A percentile compares a stretch with the other conserved stretches of the same genome.
Conservation (phyloP, 164 flowering plant species). For the Amborella trichopoda region DNA sequence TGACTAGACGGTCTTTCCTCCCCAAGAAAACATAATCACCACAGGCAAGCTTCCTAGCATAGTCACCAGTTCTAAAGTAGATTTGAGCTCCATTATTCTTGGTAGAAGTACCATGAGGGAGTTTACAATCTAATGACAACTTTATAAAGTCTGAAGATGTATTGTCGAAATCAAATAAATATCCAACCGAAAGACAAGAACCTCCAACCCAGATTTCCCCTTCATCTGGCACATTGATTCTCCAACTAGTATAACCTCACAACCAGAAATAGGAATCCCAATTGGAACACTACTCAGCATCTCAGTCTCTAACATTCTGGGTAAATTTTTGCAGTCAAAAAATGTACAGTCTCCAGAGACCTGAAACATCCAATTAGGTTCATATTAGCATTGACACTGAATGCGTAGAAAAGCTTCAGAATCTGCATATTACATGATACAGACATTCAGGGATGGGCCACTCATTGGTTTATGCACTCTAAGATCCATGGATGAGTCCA, state of each 20-base stretch:
- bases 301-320: slow-evolving; percentile 45
- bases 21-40: slow-evolving; percentile 80
- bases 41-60: slow-evolving; percentile 42
- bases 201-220: slow-evolving; percentile 86
- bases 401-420: neutral
- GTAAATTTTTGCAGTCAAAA: slow-evolving; percentile 79
- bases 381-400: neutral
- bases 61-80: slow-evolving; percentile 75
- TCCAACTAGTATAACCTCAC: slow-evolving; percentile 49
- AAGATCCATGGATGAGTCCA: neutral
- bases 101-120: slow-evolving; percentile 8
- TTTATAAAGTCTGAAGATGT: slow-evolving; percentile 23
- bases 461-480: neutral
- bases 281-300: slow-evolving; percentile 67
- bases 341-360: slow-evolving; percentile 93
- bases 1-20: slow-evolving; percentile 69
- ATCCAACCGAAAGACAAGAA: slow-evolving; percentile 51
- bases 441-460: neutral
- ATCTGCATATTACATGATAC: neutral
- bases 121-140: slow-evolving; percentile 15
- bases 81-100: slow-evolving; percentile 9
- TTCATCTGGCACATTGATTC: slow-evolving; percentile 25
- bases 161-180: slow-evolving; percentile 19
- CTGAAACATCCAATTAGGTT: too few relatives aligned
- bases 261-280: slow-evolving; percentile 69